phyloP scores from a whole-genome alignment of 2,329 filamentous ascomycete genomes.

The Madurella mycetomatis region DNA sequence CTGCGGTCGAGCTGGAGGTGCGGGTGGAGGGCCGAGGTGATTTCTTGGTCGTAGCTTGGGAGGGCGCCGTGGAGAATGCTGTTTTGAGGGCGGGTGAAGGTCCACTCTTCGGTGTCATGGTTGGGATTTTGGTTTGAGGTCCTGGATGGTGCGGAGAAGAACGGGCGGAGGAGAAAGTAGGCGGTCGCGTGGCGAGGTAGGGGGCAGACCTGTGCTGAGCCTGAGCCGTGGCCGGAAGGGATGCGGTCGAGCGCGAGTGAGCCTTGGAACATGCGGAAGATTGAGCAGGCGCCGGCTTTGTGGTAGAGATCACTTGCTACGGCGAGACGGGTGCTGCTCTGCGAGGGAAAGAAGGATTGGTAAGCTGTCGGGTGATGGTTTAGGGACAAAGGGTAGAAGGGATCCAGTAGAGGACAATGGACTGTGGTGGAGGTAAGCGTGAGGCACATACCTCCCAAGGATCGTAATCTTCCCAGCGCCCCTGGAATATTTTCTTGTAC shows the following conservation, averaged over 20 bases:
- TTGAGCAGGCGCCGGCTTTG: slow-evolving; percentile 65
- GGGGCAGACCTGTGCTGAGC: slow-evolving; percentile 64
- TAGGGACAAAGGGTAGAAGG: background rate
- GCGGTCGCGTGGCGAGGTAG: slow-evolving; percentile 67
- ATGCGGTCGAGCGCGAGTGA: slow-evolving; percentile 66
- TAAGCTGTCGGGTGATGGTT: background rate
- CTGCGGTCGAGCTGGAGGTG: slow-evolving; percentile 62
- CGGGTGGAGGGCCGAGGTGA: slow-evolving; percentile 64
- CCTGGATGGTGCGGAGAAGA: slow-evolving; percentile 48
- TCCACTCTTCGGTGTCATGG: slow-evolving; percentile 49
- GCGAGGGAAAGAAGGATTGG: background rate
- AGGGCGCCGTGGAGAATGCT: slow-evolving; percentile 64
- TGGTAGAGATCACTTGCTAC: slow-evolving; percentile 67
- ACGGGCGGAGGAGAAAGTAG: slow-evolving; percentile 73
- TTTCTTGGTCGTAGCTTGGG: slow-evolving; percentile 67
- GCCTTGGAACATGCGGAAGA: slow-evolving; percentile 76
- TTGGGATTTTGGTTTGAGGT: slow-evolving; percentile 27
- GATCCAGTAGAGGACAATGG: background rate
- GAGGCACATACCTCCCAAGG: slow-evolving; percentile 58
- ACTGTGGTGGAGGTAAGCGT: no score
- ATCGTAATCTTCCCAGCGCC: slow-evolving; percentile 70
- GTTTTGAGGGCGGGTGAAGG: slow-evolving; percentile 39
- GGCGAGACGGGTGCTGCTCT: slow-evolving; percentile 51
- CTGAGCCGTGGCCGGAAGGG: background rate
- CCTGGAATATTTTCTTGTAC: slow-evolving; percentile 62